Evolutionary conservation across 148 eudicot species (phyloP), one percentile per base, ranked within the genome.

Genomic region (Persicaria tinctoria): DNA sequence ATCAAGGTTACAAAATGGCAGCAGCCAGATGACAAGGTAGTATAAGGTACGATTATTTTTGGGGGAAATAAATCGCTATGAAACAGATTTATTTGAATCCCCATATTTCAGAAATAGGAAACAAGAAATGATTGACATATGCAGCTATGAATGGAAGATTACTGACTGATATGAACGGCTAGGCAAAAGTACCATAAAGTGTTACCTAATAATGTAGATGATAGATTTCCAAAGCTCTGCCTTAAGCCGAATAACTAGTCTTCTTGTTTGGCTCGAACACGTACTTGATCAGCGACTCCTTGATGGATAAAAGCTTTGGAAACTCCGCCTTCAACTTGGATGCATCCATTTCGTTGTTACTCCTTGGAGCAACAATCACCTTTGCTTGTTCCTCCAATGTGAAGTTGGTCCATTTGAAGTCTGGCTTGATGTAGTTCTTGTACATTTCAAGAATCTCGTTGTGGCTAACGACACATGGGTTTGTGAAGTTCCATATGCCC

Each of bases 401-500:
- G 83, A 87, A 87, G 76, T 87, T 87, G 17, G 72, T 75, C 83
- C 83, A 87, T 68, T 77, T 80, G 49, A 82, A 87, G 16, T 80
- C 77, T n/a, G 84, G 80, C 27, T 84, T 82, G 5, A 87, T 87
- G 69, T 84, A 84, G 27, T 79, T 76, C 79, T 84, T 84, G 77
- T 84, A 87, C 87, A 87, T 80, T 78, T 87, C 89, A 46, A 87
- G 77, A 32, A 87, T 87, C 77, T 87, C 87, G 8, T 87, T 87
- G 70, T 87, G 89, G 80, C 89, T 86, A 48, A 84, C 89, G 0
- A 84, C 87, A 18, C 87, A 87, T 0, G 89, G 89, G 75, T 86
- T 86, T 49, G 89, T 87, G 83, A 87, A 87, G 70, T 87, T 87
- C 84, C 84, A 84, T 50, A 87, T 85, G 53, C 87, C 89, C 69